A percentile compares a stretch with the other conserved stretches of the same genome.
These are phyloP conservation scores for Sphenostylis stenocarpa DNA, from an alignment of 306 rosid species.

Conservation along the genomic window DNA sequence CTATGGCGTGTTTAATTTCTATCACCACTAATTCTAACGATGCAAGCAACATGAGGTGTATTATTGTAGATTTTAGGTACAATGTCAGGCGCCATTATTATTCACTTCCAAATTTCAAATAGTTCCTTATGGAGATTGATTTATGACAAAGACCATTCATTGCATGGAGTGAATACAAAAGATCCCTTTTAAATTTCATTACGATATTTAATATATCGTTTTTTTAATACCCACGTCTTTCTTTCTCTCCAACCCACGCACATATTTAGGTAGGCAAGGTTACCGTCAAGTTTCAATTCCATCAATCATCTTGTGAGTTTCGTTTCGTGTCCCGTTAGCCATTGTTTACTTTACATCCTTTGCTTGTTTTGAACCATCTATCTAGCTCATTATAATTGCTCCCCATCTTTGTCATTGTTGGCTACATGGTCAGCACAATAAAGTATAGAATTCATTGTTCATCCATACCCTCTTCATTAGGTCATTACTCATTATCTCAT, in stretches of 20 bases:
- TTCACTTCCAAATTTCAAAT: not conserved
- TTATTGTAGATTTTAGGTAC: not conserved
- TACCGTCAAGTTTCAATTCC: not conserved
- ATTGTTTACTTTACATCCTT: not conserved
- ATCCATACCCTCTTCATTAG: no score
- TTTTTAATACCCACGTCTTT: not conserved
- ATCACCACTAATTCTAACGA: no score
- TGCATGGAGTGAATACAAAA: not conserved
- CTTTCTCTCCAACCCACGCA: not conserved
- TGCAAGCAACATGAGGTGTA: no score
- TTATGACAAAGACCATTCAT: not conserved
- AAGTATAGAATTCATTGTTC: not conserved
- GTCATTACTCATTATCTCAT: not conserved
- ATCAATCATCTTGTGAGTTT: not conserved
- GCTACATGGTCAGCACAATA: not conserved
- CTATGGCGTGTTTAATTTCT: no score
- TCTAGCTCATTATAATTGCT: slow-evolving; percentile 11
- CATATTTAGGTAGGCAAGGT: not conserved
- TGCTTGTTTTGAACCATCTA: not conserved
- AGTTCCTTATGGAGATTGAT: not conserved
- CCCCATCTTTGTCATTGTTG: slow-evolving; percentile 14
- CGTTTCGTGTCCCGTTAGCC: not conserved
- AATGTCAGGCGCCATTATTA: not conserved
- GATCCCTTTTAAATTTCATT: not conserved
- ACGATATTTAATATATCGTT: not conserved